Evolutionary conservation across 176 grass and related monocot genomes (phyloP), one percentile per base, ranked within the genome.

Genomic region (Lolium rigidum): DNA sequence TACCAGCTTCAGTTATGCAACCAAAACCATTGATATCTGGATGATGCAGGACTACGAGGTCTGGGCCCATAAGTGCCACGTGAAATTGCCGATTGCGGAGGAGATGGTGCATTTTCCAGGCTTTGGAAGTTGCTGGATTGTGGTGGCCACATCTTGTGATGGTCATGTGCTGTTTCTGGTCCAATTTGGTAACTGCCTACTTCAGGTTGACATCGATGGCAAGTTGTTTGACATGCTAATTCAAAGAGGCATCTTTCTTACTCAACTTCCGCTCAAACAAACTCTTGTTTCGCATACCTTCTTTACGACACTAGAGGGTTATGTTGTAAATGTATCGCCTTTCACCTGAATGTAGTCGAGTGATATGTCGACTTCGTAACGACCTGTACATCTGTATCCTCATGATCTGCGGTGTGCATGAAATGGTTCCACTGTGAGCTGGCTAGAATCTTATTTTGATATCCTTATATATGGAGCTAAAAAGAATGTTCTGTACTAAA

Each of bases 171-270:
- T 61, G 9, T 1, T 61, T 5, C n/a, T 61, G 58, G n/a, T 61
- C 58, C 9, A 61, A 21, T 61, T 22, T 61, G n/a, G 58, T 21
- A 0, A 11, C 3, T 61, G 0, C 0, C 0, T 61, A 24, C 58
- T 61, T 22, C n/a, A 61, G 8, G 10, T 61, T 61, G 58, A 61
- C 22, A 4, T 61, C 3, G 0, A 61, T 61, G 58, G 58, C 58
- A 61, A 61, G 58, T 61, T 61, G 58, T 20, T 61, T 21, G 1
- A 7, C 22, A 10, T 39, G 38, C 9, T 9, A 8, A 61, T 22
- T 14, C 0, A 39, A 2, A 24, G 22, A 10, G n/a, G 0, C 0
- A 7, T 24, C 58, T 3, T 0, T 1, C 9, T 22, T 61, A 0
- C 58, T 24, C 20, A 22, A 61, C 2, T 22, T 12, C 7, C 14